Evolutionary conservation across 345 rosid species (phyloP), one percentile per base, ranked within the genome.

Genomic region (Anastatica hierochuntica): DNA sequence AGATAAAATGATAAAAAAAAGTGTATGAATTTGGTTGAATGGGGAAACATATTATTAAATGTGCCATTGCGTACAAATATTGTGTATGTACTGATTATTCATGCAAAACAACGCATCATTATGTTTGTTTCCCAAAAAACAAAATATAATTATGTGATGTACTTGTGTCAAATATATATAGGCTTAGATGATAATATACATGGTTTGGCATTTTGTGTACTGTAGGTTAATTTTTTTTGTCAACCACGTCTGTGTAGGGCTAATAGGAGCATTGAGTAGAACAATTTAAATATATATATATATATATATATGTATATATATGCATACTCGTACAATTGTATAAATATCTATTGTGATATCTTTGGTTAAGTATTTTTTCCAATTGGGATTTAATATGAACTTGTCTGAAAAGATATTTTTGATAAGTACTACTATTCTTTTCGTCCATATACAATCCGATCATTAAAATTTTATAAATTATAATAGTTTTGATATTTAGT

Each of bases 31-130:
- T 64, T 34, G 33, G 34, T 42, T 64, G 63, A 66, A 66, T 48
- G 64, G 53, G 58, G 53, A 41, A 57, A 56, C 64, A 56, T 50
- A 56, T 57, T 23, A 57, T 65, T 66, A 66, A 57, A 57, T 57
- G 58, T 65, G 64, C 10, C 40, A 40, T 49, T 38, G 56, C 55
- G 49, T 54, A 63, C 49, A 48, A 35, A 48, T 41, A 41, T 49
- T 13, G 37, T 56, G 51, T 56, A 48, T 64, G 12, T 55, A 63
- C 49, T 55, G 49, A 56, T 56, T 64, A 56, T 64, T 64, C 69
- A 56, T 64, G 51, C 41, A 56, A 64, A 64, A 48, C 69, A 64
- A 39, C 62, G 44, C 56, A 64, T 57, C 58, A 65, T 65, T 65
- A 43, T 65, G 63, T 57, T 56, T 65, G 70, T 64, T 55, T 64